Evolutionary conservation across 1,284 basidiomycete genomes (phyloP).

Genomic region (Lentinus polychrous): DNA sequence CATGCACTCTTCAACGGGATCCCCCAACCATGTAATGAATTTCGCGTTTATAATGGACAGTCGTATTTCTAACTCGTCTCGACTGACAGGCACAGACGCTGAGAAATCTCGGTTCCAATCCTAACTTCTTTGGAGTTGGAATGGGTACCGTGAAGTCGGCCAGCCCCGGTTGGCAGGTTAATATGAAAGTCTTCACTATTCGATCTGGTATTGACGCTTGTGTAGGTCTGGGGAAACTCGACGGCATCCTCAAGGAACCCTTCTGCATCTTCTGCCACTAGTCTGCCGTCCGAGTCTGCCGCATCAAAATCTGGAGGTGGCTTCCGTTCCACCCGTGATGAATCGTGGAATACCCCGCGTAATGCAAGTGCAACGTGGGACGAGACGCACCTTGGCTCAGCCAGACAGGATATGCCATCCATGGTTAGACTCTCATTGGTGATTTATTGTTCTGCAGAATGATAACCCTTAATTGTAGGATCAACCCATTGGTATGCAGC

Average conservation of each 20-base stretch:
- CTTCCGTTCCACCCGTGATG: constrained; percentile 42
- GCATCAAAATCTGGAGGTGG: constrained; percentile 31
- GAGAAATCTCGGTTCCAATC: constrained; percentile 2
- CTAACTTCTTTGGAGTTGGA: constrained; percentile 48
- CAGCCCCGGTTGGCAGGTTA: constrained; percentile 66
- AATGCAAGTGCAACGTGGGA: constrained; percentile 57
- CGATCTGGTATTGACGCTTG: constrained; percentile 6
- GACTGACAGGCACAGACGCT: constrained; percentile 27
- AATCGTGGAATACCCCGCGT: constrained; percentile 48
- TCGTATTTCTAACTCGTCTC: constrained; percentile 5
- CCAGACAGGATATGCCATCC: too few species aligned
- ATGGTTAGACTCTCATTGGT: too few species aligned
- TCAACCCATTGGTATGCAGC: too few species aligned
- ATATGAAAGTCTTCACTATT: constrained; percentile 18
- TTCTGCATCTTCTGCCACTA: constrained; percentile 53
- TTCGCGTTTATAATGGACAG: constrained; percentile 15
- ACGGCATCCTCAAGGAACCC: constrained; percentile 48
- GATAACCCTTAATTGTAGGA: too few species aligned
- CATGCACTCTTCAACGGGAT: constrained; percentile 51
- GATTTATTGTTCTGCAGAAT: too few species aligned
- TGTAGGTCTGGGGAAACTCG: constrained; percentile 54
- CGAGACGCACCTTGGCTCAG: constrained; percentile 29
- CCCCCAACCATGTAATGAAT: constrained; percentile 45
- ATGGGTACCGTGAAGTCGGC: constrained; percentile 47
- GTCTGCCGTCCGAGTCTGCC: constrained; percentile 41